Conservation (phyloP, 202 grass and related monocot genomes). For the Setaria italica region DNA sequence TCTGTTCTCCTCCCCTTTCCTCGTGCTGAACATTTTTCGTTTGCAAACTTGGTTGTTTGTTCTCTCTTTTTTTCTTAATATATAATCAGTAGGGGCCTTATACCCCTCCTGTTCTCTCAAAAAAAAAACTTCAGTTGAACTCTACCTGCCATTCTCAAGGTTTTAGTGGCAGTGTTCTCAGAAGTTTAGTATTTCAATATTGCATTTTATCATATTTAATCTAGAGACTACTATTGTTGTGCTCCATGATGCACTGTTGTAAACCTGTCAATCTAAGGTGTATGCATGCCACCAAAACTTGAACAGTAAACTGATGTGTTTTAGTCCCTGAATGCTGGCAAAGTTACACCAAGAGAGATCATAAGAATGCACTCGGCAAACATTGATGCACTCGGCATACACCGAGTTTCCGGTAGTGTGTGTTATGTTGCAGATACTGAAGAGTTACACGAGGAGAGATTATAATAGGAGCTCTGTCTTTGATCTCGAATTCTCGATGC, state of each 20-base stretch:
- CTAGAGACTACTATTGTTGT: background rate
- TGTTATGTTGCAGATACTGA: background rate
- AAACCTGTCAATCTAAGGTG: no score
- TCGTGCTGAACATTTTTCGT: no score
- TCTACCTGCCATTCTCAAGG: background rate
- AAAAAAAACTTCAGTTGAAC: background rate
- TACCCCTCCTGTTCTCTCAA: no score
- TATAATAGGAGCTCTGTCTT: background rate
- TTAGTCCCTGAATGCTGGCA: background rate
- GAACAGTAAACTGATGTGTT: no score
- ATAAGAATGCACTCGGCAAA: background rate
- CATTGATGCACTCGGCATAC: background rate
- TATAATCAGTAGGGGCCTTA: no score
- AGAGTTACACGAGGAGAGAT: background rate
- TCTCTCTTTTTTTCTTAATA: background rate
- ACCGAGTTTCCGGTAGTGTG: no score
- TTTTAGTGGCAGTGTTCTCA: background rate
- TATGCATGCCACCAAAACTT: no score
- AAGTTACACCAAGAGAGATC: background rate
- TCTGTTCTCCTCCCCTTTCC: no score
- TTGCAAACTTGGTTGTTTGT: no score
- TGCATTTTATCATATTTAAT: background rate
- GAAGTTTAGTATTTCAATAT: background rate
- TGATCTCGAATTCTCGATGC: background rate
- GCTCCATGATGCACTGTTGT: background rate